Percentiles rank a stretch among this genome's conserved stretches.
Conservation (phyloP, 2,329 filamentous ascomycete genomes). For the Trichophyton rubrum region DNA sequence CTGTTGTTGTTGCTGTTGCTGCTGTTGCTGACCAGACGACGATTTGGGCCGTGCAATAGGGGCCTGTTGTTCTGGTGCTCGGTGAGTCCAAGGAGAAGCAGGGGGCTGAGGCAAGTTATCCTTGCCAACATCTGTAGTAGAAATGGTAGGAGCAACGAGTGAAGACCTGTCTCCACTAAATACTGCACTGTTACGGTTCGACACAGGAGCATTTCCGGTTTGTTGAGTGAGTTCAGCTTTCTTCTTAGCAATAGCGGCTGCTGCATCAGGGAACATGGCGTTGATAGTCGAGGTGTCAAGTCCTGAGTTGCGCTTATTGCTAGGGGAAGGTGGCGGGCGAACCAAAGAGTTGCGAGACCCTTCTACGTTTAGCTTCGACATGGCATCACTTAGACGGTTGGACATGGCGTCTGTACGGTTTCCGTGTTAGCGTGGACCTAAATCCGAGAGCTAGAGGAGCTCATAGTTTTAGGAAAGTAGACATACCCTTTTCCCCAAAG, state of each 20-base stretch:
- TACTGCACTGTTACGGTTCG: conserved; percentile 80
- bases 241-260: conserved; percentile 94
- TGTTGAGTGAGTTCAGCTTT: conserved; percentile 96
- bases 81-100: conserved; percentile 67
- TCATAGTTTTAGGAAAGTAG: neutral
- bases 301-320: conserved; percentile 84
- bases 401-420: conserved; percentile 73
- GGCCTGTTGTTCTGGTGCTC: conserved; percentile 39
- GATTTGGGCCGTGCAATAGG: conserved; percentile 59
- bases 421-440: conserved; percentile 10
- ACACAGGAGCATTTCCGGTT: conserved; percentile 76
- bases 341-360: conserved; percentile 75
- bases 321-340: conserved; percentile 64
- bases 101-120: conserved; percentile 52
- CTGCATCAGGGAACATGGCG: conserved; percentile 97
- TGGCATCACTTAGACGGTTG: conserved; percentile 85
- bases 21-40: conserved; percentile 52
- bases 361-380: conserved; percentile 86
- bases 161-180: conserved; percentile 61
- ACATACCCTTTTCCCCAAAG: conserved; percentile 78
- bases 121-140: conserved; percentile 50
- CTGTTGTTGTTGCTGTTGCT: conserved; percentile 33
- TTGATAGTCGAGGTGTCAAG: conserved; percentile 89
- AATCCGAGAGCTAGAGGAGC: conserved; percentile 4
- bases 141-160: conserved; percentile 61